A percentile compares a stretch with the other conserved stretches of the same genome.
Evolutionary conservation across 225 moss, liverwort and hornwort genomes (phyloP).

Genomic region (Climacium dendroides): DNA sequence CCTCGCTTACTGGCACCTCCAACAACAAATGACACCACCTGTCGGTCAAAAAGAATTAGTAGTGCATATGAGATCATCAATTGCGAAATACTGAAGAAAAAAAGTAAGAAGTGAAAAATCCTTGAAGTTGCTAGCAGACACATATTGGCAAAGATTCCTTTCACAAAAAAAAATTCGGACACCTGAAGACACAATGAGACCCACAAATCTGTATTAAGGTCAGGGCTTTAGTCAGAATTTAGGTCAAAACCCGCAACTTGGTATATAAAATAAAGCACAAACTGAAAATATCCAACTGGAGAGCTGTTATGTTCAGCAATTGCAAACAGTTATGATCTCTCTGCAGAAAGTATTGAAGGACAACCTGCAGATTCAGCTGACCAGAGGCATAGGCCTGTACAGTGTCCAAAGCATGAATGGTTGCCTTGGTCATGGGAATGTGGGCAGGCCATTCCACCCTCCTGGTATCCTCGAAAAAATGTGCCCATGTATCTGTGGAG

Average conservation of each 20-base stretch:
- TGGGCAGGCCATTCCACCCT: constrained; percentile 73
- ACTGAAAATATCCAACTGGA: not conserved
- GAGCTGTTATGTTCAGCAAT: not conserved
- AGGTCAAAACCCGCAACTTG: not conserved
- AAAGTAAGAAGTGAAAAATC: not conserved
- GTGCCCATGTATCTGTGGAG: constrained; percentile 69
- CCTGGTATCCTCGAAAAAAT: constrained; percentile 47
- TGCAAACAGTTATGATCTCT: not conserved
- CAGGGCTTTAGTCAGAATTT: not conserved
- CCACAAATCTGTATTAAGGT: not conserved
- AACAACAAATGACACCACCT: constrained; percentile 71
- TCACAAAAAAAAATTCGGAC: not conserved
- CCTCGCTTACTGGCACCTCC: constrained; percentile 94
- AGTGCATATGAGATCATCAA: not conserved
- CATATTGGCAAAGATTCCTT: not conserved
- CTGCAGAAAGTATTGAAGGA: not conserved
- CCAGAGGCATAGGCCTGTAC: constrained; percentile 49
- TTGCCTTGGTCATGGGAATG: constrained; percentile 93
- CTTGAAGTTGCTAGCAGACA: not conserved
- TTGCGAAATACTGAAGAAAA: not conserved
- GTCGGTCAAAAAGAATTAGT: not conserved
- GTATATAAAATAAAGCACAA: not conserved
- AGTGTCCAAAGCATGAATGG: constrained; percentile 85
- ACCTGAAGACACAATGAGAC: not conserved
- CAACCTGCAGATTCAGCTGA: constrained; percentile 30